Percentiles rank a stretch among this genome's conserved stretches.
phyloP scores from a whole-genome alignment of 805 yeast species.

The Deakozyma indianensis region DNA sequence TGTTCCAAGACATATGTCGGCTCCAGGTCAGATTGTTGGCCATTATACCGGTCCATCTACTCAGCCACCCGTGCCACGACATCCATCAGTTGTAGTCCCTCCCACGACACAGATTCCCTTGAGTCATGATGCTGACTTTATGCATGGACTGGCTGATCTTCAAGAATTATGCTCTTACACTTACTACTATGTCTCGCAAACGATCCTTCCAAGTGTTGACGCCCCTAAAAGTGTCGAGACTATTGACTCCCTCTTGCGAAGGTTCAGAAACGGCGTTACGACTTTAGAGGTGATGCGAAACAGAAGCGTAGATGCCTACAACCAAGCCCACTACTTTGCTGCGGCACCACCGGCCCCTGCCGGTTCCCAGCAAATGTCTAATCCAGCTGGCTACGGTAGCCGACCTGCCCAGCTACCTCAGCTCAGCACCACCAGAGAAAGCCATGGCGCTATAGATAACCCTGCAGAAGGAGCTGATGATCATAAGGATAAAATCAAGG shows the following conservation, averaged over 20 bases:
- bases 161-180: conserved; percentile 1
- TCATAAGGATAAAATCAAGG: neutral
- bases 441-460: neutral
- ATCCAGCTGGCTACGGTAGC: too few relatives aligned
- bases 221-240: neutral
- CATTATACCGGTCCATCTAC: neutral
- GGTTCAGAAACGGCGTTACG: neutral
- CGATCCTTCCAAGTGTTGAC: neutral
- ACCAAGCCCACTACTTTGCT: neutral
- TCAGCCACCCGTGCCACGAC: neutral
- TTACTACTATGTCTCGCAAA: neutral
- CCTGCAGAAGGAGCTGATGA: neutral
- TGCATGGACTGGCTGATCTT: neutral
- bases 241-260: neutral
- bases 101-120: neutral
- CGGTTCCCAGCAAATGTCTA: too few relatives aligned
- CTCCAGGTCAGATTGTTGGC: neutral
- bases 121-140: neutral
- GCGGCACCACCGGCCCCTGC: too few relatives aligned
- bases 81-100: neutral
- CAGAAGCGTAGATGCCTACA: neutral
- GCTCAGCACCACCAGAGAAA: too few relatives aligned
- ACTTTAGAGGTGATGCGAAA: neutral
- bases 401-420: too few relatives aligned
- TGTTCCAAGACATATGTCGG: neutral